A percentile compares a stretch with the other conserved stretches of the same genome.
Conservation (phyloP, 1,139 yeast genomes). For the Yamadazyma oceani region DNA sequence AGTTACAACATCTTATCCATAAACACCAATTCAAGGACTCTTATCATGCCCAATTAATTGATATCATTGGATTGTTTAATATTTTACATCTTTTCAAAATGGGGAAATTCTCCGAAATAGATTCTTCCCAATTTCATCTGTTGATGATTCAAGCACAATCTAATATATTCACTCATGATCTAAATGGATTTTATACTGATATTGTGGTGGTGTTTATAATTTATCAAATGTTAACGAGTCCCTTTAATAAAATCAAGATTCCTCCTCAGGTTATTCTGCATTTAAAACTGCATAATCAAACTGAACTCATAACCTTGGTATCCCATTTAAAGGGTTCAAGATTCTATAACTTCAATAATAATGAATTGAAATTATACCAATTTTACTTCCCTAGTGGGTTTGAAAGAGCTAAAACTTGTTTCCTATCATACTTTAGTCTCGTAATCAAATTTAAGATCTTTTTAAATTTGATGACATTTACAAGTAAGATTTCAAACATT, state of each 20-base stretch:
- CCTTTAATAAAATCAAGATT: constrained; percentile 10
- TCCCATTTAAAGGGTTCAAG: not conserved
- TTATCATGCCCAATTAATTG: not conserved
- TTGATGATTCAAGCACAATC: not conserved
- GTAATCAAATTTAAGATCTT: constrained; percentile 15
- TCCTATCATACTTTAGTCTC: constrained; percentile 10
- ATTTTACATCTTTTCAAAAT: not conserved
- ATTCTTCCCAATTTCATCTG: not conserved
- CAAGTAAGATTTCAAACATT: constrained; percentile 10
- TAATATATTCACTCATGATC: not conserved
- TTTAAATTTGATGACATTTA: constrained; percentile 15
- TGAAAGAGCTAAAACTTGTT: constrained; percentile 2
- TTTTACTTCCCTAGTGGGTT: constrained; percentile 6
- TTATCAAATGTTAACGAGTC: constrained; percentile 9
- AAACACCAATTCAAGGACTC: not conserved
- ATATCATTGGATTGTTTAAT: not conserved
- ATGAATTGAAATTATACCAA: not conserved
- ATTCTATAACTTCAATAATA: not conserved
- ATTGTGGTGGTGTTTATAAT: constrained; percentile 4
- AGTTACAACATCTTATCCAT: not conserved
- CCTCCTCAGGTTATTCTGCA: not conserved
- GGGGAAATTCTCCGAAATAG: not conserved
- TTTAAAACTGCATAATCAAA: not conserved
- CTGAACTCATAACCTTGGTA: not conserved
- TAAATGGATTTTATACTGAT: not conserved